A percentile compares a stretch with the other conserved stretches of the same genome.
phyloP scores from a whole-genome alignment of 2,329 filamentous ascomycete genomes.

The Aquanectria penicillioides region DNA sequence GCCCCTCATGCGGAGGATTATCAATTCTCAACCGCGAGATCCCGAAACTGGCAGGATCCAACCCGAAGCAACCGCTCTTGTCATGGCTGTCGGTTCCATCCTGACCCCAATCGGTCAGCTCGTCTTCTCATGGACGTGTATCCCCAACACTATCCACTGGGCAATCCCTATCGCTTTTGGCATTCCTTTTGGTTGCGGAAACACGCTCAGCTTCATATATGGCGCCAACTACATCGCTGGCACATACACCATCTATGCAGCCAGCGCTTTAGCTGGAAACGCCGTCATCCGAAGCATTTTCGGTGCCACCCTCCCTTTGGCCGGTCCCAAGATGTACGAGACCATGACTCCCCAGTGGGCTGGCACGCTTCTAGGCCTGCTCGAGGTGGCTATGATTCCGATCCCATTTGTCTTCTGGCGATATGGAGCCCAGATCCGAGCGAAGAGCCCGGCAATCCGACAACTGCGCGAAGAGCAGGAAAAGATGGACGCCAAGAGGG shows the following conservation, averaged over 20 bases:
- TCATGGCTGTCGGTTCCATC: slow-evolving; percentile 82
- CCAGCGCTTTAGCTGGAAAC: slow-evolving; percentile 83
- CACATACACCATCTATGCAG: slow-evolving; percentile 83
- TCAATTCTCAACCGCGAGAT: slow-evolving; percentile 80
- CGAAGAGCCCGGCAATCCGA: slow-evolving; percentile 59
- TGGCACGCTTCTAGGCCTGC: slow-evolving; percentile 76
- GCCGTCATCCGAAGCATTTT: slow-evolving; percentile 77
- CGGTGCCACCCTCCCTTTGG: slow-evolving; percentile 82
- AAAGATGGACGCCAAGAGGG: slow-evolving; percentile 44
- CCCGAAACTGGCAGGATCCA: slow-evolving; percentile 76
- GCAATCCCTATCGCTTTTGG: slow-evolving; percentile 82
- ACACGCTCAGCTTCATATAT: slow-evolving; percentile 84
- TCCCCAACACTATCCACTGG: slow-evolving; percentile 82
- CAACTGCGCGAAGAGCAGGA: slow-evolving; percentile 58
- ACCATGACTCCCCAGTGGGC: slow-evolving; percentile 80
- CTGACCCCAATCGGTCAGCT: slow-evolving; percentile 82
- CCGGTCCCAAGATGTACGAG: slow-evolving; percentile 77
- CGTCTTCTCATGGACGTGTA: slow-evolving; percentile 88
- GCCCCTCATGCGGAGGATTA: slow-evolving; percentile 79
- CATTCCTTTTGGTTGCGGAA: slow-evolving; percentile 81
- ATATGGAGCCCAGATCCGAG: slow-evolving; percentile 64
- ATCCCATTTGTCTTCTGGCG: slow-evolving; percentile 84
- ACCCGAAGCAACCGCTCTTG: slow-evolving; percentile 83
- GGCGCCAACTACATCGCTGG: slow-evolving; percentile 82
- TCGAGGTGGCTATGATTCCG: slow-evolving; percentile 79